Base-by-base conservation (phyloP, 257 asterid genomes). In the Gardenia jasminoides region DNA sequence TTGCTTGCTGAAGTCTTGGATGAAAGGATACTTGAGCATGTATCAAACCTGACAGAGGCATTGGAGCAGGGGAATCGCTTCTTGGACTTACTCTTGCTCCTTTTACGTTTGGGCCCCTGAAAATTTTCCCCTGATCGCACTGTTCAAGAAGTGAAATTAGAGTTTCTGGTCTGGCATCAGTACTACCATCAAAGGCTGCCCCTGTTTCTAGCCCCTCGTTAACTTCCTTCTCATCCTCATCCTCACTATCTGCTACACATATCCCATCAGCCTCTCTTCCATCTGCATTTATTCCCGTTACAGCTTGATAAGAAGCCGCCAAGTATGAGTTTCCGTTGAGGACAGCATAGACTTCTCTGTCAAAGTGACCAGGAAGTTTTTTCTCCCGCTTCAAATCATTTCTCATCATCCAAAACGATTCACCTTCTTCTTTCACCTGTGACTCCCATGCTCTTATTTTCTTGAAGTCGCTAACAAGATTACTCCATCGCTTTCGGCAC, bases 401-500 rank as follows among this genome's bases (percentile, higher is more conserved):
- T 52, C 90, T 88, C 89, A 92, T 90, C 61, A 19, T 76, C 98
- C 98, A 92, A 70, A 83, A 93, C n/a, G 89, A 87, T 15, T 87
- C 92, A 4, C 78, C 79, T 24, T 66, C 85, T 17, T 75, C 75
- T 33, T 56, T 77, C 10, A 71, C 41, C 69, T 68, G 76, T 6
- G 86, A 78, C 66, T 92, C 92, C 96, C 96, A 92, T 59, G 79
- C 44, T 66, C 85, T 92, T 70, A 92, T 90, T 88, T 92, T 93
- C 93, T 88, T 93, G 81, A 88, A 93, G 73, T 93, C 96, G 44
- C 97, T 82, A 39, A 87, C 79, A n/a, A 93, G 88, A 82, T 93
- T 92, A 76, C 97, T 90, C 98, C 97, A 93, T 79, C 97, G 78
- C 82, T 93, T 93, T 19, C 94, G 87, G 77, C 97, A 92, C 66